Conservation (phyloP, 371 early-diverging fungal genomes). For the Umbelopsis sp. region DNA sequence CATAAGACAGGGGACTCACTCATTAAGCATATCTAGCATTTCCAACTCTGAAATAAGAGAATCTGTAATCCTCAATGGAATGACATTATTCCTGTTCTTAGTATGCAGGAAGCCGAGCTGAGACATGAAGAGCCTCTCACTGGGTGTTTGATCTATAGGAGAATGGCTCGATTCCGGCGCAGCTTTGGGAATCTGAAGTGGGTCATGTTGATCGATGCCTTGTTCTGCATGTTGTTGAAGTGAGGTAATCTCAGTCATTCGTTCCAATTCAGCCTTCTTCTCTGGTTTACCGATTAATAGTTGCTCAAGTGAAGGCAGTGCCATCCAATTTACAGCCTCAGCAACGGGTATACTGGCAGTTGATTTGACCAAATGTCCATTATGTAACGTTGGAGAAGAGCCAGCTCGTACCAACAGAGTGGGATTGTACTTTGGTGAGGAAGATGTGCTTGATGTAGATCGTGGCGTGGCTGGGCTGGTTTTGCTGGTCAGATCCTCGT, state of each 20-base stretch:
- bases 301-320: slow-evolving; percentile 11
- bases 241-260: not conserved
- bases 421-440: slow-evolving; percentile 13
- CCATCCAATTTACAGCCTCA: slow-evolving; percentile 15
- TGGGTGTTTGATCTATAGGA: slow-evolving; percentile 39
- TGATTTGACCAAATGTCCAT: not conserved
- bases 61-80: slow-evolving; percentile 66
- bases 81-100: slow-evolving; percentile 59
- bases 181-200: slow-evolving; percentile 9
- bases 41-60: slow-evolving; percentile 67
- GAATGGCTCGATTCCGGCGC: slow-evolving; percentile 22
- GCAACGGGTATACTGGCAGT: slow-evolving; percentile 4
- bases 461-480: not conserved
- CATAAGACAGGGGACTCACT: slow-evolving; percentile 47
- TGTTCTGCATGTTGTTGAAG: slow-evolving; percentile 5
- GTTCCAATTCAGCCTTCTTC: slow-evolving; percentile 6
- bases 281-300: not conserved
- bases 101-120: slow-evolving; percentile 68
- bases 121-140: slow-evolving; percentile 66
- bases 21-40: slow-evolving; percentile 65
- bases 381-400: not conserved
- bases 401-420: not conserved
- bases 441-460: slow-evolving; percentile 13
- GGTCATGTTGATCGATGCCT: not conserved
- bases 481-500: slow-evolving; percentile 37